A percentile compares a stretch with the other conserved stretches of the same genome.
These are phyloP conservation scores for Yamadazyma siamensis DNA, from an alignment of 1,139 yeast species.

Conservation along the genomic window DNA sequence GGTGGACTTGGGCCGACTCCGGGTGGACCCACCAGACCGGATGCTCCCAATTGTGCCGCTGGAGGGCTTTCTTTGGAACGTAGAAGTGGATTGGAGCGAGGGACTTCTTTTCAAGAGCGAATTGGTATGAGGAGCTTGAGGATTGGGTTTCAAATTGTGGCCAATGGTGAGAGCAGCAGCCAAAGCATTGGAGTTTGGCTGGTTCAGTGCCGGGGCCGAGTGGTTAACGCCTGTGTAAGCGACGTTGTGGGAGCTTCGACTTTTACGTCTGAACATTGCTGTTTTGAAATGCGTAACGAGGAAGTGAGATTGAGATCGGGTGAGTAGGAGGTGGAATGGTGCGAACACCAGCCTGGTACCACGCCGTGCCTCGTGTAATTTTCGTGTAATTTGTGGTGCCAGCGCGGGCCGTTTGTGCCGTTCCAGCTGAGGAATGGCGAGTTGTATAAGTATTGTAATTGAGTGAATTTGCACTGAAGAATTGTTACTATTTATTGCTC, in stretches of 20 bases:
- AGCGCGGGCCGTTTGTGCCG: too few species aligned
- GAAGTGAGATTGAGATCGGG: constrained; percentile 1
- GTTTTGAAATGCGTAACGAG: background rate
- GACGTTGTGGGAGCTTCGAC: constrained; percentile 29
- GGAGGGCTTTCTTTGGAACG: constrained; percentile 7
- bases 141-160: constrained; percentile 12
- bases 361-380: too few species aligned
- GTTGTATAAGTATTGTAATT: too few species aligned
- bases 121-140: constrained; percentile 7
- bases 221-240: constrained; percentile 48
- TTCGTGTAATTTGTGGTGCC: too few species aligned
- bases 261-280: constrained; percentile 35
- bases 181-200: constrained; percentile 40
- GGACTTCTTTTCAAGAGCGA: constrained; percentile 13
- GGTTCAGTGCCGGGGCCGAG: constrained; percentile 27
- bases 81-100: constrained; percentile 9
- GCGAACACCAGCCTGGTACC: too few species aligned
- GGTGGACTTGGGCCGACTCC: constrained; percentile 3
- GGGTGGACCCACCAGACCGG: background rate
- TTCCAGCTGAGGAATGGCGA: too few species aligned
- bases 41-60: constrained; percentile 8
- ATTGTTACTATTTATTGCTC: too few species aligned
- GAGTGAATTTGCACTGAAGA: too few species aligned
- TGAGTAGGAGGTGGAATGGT: background rate
- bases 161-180: constrained; percentile 50